These are phyloP conservation scores for Fusarium nematophilum DNA, from an alignment of 2,329 filamentous ascomycete genomes.

Conservation along the genomic window DNA sequence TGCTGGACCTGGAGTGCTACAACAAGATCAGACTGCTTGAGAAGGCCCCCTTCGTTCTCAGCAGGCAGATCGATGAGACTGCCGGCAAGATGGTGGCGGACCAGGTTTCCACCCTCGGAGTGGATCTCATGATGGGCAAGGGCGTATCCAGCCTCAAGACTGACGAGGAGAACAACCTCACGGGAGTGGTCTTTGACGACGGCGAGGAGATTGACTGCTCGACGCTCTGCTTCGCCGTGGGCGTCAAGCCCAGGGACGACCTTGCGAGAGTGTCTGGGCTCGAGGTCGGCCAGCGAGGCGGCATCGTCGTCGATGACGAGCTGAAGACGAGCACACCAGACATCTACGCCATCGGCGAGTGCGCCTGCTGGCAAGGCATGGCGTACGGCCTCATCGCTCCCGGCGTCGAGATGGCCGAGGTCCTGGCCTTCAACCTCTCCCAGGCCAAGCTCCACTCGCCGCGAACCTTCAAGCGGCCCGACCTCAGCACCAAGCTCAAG, in stretches of 20 bases:
- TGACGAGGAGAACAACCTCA: constrained; percentile 74
- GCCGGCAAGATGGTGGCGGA: constrained; percentile 85
- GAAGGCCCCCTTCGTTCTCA: constrained; percentile 84
- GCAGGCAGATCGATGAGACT: constrained; percentile 83
- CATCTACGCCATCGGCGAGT: constrained; percentile 91
- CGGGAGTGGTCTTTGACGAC: constrained; percentile 82
- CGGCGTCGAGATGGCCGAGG: constrained; percentile 92
- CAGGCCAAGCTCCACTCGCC: constrained; percentile 79
- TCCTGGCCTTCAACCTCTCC: constrained; percentile 90
- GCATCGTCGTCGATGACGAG: constrained; percentile 76
- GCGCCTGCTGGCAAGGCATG: constrained; percentile 88
- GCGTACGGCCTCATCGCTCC: constrained; percentile 91
- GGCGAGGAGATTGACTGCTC: constrained; percentile 81
- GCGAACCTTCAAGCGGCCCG: constrained; percentile 80
- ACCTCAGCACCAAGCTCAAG: constrained; percentile 92
- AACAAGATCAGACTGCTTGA: constrained; percentile 82
- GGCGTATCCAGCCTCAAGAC: constrained; percentile 78
- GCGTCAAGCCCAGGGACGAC: constrained; percentile 83
- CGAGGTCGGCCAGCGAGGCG: constrained; percentile 76
- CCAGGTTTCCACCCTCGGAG: constrained; percentile 80
- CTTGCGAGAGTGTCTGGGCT: constrained; percentile 78
- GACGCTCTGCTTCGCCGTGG: constrained; percentile 90
- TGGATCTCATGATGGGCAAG: constrained; percentile 84
- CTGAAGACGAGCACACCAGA: constrained; percentile 77
- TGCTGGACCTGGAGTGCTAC: constrained; percentile 86